These are phyloP conservation scores for Phytophthora pinifolia DNA, from an alignment of 352 stramenopile species.

Conservation along the genomic window DNA sequence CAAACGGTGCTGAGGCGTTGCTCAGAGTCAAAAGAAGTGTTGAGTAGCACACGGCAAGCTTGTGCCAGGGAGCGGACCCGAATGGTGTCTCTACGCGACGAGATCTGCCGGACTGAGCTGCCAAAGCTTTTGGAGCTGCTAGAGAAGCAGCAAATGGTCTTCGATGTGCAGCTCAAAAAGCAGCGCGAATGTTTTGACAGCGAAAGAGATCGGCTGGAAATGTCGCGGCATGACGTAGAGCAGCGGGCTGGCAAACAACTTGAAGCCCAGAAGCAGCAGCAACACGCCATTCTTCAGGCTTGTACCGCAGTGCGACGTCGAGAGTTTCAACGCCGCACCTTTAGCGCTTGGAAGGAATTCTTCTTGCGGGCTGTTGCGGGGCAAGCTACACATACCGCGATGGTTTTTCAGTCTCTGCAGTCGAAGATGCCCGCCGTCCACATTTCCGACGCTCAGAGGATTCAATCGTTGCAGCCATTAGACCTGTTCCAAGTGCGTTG, in stretches of 20 bases:
- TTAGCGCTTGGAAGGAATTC: slow-evolving; percentile 53
- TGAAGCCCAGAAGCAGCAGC: slow-evolving; percentile 14
- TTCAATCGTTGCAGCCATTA: slow-evolving; percentile 3
- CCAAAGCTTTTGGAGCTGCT: slow-evolving; percentile 18
- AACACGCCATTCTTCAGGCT: slow-evolving; percentile 10
- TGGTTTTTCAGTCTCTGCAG: slow-evolving; percentile 39
- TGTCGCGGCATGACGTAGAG: slow-evolving; percentile 32
- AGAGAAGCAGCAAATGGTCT: slow-evolving; percentile 3
- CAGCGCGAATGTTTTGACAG: slow-evolving; percentile 4
- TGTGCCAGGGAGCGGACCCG: slow-evolving; percentile 7
- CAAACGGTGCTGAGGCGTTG: slow-evolving; percentile 14
- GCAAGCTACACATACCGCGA: slow-evolving; percentile 65
- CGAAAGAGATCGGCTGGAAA: slow-evolving; percentile 24
- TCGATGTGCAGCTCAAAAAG: slow-evolving; percentile 3
- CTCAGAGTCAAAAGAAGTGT: slow-evolving; percentile 9
- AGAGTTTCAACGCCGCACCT: slow-evolving; percentile 23
- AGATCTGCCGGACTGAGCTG: slow-evolving; percentile 20
- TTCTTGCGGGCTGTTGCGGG: slow-evolving; percentile 48
- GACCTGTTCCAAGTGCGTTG: neutral
- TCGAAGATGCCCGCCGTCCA: neutral
- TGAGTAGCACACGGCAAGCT: slow-evolving; percentile 10
- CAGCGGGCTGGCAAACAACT: slow-evolving; percentile 3
- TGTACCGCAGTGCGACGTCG: slow-evolving; percentile 5
- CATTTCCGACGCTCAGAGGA: neutral
- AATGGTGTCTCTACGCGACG: slow-evolving; percentile 19